Percentiles rank a stretch among this genome's conserved stretches.
Conservation (phyloP, 495 filamentous ascomycete genomes). For the Penicillium soppii region DNA sequence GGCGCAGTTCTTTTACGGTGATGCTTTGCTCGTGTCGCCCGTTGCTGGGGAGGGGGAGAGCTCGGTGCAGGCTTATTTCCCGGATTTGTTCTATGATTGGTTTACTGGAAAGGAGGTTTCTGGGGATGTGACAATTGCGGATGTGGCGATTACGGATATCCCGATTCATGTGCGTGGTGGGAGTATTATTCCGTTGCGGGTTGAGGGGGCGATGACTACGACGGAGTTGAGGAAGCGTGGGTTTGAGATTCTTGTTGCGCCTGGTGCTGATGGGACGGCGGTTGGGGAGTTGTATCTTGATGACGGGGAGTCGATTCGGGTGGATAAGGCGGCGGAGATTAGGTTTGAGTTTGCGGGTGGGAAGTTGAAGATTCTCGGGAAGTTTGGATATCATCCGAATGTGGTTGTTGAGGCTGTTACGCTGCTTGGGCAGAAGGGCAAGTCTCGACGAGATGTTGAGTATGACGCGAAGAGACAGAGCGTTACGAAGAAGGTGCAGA, state of each 20-base stretch:
- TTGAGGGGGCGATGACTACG: conserved; percentile 64
- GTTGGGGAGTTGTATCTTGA: conserved; percentile 57
- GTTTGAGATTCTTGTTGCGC: conserved; percentile 68
- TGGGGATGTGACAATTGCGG: conserved; percentile 50
- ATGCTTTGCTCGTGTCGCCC: conserved; percentile 65
- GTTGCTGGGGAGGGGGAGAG: conserved; percentile 66
- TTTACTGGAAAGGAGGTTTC: conserved; percentile 56
- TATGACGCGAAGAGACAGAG: conserved; percentile 17
- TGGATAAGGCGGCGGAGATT: conserved; percentile 44
- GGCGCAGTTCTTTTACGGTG: conserved; percentile 71
- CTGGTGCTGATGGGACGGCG: conserved; percentile 48
- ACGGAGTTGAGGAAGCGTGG: conserved; percentile 59
- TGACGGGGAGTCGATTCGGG: conserved; percentile 56
- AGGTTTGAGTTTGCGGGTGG: conserved; percentile 51
- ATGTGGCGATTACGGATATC: conserved; percentile 58
- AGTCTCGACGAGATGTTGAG: not conserved
- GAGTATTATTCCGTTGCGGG: conserved; percentile 62
- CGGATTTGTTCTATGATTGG: conserved; percentile 76
- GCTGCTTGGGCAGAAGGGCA: conserved; percentile 45
- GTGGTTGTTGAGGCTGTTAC: conserved; percentile 57
- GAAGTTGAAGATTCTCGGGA: conserved; percentile 47
- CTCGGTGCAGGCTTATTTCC: conserved; percentile 67
- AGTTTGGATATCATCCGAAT: conserved; percentile 43
- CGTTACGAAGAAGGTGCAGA: conserved; percentile 20
- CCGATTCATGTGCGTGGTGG: conserved; percentile 70